phyloP scores from a whole-genome alignment of 768 basidiomycete genomes.

The Pleurotus eryngii region DNA sequence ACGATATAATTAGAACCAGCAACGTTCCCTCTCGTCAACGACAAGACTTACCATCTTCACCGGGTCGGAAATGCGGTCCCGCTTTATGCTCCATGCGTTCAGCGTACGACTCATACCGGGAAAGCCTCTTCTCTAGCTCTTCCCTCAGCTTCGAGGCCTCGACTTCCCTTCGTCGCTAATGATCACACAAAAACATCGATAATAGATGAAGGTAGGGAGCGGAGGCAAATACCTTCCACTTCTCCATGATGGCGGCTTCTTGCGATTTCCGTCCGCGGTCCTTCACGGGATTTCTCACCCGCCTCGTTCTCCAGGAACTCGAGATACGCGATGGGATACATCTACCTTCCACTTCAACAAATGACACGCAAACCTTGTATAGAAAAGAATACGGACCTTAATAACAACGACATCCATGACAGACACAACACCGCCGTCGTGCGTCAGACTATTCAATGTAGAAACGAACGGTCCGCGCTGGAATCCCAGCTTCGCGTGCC shows the following conservation, averaged over 20 bases:
- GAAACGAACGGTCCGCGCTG: constrained; percentile 62
- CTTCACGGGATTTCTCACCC: constrained; percentile 47
- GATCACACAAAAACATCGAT: neutral
- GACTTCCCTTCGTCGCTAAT: constrained; percentile 53
- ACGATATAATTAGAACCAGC: neutral
- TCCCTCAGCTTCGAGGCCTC: constrained; percentile 57
- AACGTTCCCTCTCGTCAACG: no score
- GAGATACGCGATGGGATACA: constrained; percentile 77
- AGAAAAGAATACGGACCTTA: constrained; percentile 40
- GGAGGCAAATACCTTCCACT: constrained; percentile 61
- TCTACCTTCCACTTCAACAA: constrained; percentile 31
- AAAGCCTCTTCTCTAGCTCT: constrained; percentile 54
- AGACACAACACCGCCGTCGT: constrained; percentile 77
- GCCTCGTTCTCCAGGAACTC: constrained; percentile 54
- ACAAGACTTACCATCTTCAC: constrained; percentile 34
- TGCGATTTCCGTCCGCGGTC: constrained; percentile 69
- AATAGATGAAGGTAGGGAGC: neutral
- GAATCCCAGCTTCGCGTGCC: constrained; percentile 89
- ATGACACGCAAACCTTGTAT: neutral
- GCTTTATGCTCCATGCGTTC: constrained; percentile 63
- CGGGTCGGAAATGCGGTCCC: constrained; percentile 38
- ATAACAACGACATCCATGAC: constrained; percentile 72
- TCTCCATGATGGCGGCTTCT: constrained; percentile 53
- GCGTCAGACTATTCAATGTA: constrained; percentile 71
- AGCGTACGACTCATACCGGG: constrained; percentile 53